phyloP scores from a whole-genome alignment of 2,329 filamentous ascomycete species.

The Pseudogymnoascus sp. region DNA sequence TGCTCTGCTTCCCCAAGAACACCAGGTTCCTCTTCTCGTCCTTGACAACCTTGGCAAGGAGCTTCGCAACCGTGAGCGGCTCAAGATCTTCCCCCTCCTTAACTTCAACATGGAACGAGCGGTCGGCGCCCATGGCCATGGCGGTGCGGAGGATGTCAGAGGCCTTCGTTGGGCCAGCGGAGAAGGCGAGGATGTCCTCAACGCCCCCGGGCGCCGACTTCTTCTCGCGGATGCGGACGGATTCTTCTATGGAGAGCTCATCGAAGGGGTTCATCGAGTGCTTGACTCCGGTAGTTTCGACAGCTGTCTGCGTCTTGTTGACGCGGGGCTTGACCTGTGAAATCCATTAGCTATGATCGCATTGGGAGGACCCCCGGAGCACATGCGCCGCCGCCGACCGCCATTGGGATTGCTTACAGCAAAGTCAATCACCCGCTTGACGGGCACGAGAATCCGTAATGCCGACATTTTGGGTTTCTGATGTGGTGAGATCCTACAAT shows the following conservation, averaged over 20 bases:
- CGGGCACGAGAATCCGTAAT: conserved; percentile 67
- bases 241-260: conserved; percentile 95
- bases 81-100: conserved; percentile 71
- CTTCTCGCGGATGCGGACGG: conserved; percentile 87
- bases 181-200: conserved; percentile 84
- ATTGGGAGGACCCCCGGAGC: not conserved
- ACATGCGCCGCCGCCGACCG: not conserved
- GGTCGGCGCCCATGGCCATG: conserved; percentile 98
- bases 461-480: conserved; percentile 43
- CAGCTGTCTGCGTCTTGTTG: conserved; percentile 68
- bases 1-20: conserved; percentile 93
- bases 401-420: conserved; percentile 46
- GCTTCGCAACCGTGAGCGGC: conserved; percentile 85
- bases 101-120: conserved; percentile 77
- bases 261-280: conserved; percentile 99
- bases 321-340: conserved; percentile 57
- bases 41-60: conserved; percentile 71
- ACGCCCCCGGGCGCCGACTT: conserved; percentile 64
- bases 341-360: not conserved
- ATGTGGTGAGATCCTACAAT: conserved; percentile 6
- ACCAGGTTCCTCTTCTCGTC: conserved; percentile 86
- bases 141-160: conserved; percentile 86
- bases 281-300: conserved; percentile 89
- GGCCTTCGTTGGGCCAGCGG: conserved; percentile 79
- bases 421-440: conserved; percentile 83